Percentiles rank a stretch among this genome's conserved stretches.
Evolutionary conservation across 805 yeast species (phyloP).

Genomic region (Lipomyces yamadae): DNA sequence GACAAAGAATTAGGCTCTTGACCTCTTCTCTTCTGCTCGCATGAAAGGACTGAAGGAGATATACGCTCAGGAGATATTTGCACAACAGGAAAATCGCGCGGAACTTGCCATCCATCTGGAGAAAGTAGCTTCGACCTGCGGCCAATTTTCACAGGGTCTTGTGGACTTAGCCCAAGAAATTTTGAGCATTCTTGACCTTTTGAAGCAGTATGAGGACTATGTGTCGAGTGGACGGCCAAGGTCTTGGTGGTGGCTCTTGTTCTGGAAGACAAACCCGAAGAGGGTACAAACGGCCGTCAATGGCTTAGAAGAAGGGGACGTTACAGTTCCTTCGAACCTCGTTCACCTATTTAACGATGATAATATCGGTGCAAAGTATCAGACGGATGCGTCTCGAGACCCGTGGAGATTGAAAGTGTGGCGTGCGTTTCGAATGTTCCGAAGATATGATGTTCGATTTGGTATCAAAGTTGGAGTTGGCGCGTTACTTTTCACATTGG

Average conservation of each 20-base stretch:
- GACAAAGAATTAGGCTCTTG: constrained; percentile 49
- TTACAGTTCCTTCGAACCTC: constrained; percentile 31
- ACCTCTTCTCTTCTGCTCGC: constrained; percentile 62
- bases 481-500: constrained; percentile 63
- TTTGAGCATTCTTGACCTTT: constrained; percentile 40
- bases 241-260: constrained; percentile 59
- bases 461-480: constrained; percentile 83
- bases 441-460: constrained; percentile 72
- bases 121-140: constrained; percentile 83
- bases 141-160: constrained; percentile 71
- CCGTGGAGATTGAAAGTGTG: constrained; percentile 44
- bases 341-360: constrained; percentile 31
- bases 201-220: constrained; percentile 50
- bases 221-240: constrained; percentile 34
- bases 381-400: constrained; percentile 3
- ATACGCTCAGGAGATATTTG: constrained; percentile 61
- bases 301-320: constrained; percentile 20
- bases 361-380: constrained; percentile 23
- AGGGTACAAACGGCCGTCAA: not conserved
- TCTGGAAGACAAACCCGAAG: constrained; percentile 51
- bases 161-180: constrained; percentile 67
- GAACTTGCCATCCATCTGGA: constrained; percentile 62
- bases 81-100: constrained; percentile 46
- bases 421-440: constrained; percentile 54
- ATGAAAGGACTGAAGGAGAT: constrained; percentile 59